Evolutionary conservation across 257 asterid species (phyloP).

Genomic region (Solanum ahanhuiri): DNA sequence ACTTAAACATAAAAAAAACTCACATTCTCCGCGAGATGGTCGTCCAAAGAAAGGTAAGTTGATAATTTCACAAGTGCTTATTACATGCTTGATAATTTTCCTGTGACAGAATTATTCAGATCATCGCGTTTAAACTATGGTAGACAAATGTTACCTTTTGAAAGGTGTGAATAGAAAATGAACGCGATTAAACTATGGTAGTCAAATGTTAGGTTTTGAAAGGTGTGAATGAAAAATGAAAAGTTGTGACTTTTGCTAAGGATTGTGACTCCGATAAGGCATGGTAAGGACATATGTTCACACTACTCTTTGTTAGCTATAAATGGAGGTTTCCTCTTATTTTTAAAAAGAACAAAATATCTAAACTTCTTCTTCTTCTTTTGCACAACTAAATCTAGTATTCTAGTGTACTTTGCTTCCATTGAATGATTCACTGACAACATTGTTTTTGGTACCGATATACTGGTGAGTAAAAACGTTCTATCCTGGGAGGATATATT

Average conservation of each 20-base stretch:
- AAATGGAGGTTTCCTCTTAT: no score
- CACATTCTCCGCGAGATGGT: constrained; percentile 41
- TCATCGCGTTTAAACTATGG: neutral
- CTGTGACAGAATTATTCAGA: neutral
- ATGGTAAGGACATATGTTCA: no score
- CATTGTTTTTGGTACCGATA: neutral
- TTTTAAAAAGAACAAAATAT: neutral
- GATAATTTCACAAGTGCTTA: neutral
- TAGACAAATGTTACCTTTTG: neutral
- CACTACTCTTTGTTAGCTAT: neutral
- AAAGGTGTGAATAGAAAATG: neutral
- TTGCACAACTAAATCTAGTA: neutral
- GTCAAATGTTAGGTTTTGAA: neutral
- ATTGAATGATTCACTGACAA: neutral
- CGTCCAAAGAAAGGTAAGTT: constrained; percentile 76
- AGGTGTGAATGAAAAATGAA: neutral
- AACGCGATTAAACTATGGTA: accelerated
- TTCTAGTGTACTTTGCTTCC: neutral
- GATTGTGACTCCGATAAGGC: neutral
- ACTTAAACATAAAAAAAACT: constrained; percentile 37
- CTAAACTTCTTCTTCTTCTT: neutral
- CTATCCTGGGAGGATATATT: neutral
- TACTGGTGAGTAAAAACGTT: neutral
- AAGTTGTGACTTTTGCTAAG: neutral
- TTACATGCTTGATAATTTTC: neutral